phyloP scores from a whole-genome alignment of 352 stramenopile genomes.

The Phytophthora citricola region DNA sequence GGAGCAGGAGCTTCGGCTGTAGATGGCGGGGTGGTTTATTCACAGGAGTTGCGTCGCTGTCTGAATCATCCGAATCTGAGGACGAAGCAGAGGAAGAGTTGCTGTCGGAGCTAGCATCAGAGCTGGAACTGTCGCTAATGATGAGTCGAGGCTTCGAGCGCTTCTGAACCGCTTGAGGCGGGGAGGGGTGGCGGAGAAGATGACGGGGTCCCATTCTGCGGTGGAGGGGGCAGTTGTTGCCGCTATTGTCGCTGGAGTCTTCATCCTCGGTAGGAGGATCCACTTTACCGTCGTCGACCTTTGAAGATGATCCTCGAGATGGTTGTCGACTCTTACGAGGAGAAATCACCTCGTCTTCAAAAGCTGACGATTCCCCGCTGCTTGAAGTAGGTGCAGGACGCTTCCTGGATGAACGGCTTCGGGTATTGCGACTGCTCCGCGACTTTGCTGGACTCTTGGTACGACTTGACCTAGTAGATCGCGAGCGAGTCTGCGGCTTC shows the following conservation, averaged over 20 bases:
- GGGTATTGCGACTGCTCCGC: constrained; percentile 27
- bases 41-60: constrained; percentile 25
- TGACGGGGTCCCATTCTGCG: constrained; percentile 19
- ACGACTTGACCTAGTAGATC: constrained; percentile 27
- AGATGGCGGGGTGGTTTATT: constrained; percentile 34
- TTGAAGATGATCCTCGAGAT: constrained; percentile 13
- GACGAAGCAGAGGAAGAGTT: constrained; percentile 51
- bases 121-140: constrained; percentile 75
- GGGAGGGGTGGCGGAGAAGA: constrained; percentile 37
- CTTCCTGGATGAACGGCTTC: constrained; percentile 33
- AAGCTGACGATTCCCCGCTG: constrained; percentile 33
- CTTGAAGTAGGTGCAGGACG: constrained; percentile 29
- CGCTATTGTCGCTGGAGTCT: constrained; percentile 20
- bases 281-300: constrained; percentile 9
- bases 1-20: constrained; percentile 25
- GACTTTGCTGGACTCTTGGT: constrained; percentile 10
- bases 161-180: constrained; percentile 37
- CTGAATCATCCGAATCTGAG: constrained; percentile 46
- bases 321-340: constrained; percentile 34
- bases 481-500: constrained; percentile 22
- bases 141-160: constrained; percentile 44
- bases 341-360: constrained; percentile 23
- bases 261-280: constrained; percentile 28
- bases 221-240: constrained; percentile 13
- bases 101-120: constrained; percentile 53